Evolutionary conservation across 805 yeast species (phyloP).

Genomic region (Clavispora fructus): DNA sequence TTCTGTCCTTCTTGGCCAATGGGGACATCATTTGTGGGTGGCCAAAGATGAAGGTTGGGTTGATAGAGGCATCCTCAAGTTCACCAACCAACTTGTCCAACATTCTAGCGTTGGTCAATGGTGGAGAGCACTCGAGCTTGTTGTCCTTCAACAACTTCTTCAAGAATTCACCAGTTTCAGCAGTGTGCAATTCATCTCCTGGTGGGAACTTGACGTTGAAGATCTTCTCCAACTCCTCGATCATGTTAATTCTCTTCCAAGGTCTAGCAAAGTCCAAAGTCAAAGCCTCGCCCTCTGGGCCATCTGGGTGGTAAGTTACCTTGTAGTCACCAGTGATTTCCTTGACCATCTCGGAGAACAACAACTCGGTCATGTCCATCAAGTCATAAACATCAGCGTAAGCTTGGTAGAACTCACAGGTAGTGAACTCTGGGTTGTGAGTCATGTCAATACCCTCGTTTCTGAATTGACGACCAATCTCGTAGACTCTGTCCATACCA

Average conservation of each 20-base stretch:
- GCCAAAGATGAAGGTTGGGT: constrained; percentile 96
- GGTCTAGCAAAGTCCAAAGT: constrained; percentile 90
- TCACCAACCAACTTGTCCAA: constrained; percentile 97
- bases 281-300: constrained; percentile 75
- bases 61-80: constrained; percentile 88
- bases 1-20: constrained; percentile 92
- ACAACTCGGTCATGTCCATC: constrained; percentile 89
- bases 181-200: constrained; percentile 91
- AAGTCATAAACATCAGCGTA: constrained; percentile 95
- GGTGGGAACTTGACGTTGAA: constrained; percentile 89
- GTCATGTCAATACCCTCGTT: constrained; percentile 98
- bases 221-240: constrained; percentile 86
- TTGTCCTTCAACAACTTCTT: constrained; percentile 70
- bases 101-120: constrained; percentile 97
- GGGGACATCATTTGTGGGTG: constrained; percentile 99
- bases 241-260: constrained; percentile 98
- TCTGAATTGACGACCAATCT: constrained; percentile 98
- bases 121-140: constrained; percentile 86
- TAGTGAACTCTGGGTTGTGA: constrained; percentile 98
- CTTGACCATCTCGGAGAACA: constrained; percentile 97
- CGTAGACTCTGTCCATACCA: constrained; percentile 97
- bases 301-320: constrained; percentile 87
- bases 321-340: constrained; percentile 86
- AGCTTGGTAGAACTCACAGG: constrained; percentile 98
- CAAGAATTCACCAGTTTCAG: constrained; percentile 87